phyloP scores from a whole-genome alignment of 176 grass and related monocot genomes.

The Ampelocalamus luodianensis region DNA sequence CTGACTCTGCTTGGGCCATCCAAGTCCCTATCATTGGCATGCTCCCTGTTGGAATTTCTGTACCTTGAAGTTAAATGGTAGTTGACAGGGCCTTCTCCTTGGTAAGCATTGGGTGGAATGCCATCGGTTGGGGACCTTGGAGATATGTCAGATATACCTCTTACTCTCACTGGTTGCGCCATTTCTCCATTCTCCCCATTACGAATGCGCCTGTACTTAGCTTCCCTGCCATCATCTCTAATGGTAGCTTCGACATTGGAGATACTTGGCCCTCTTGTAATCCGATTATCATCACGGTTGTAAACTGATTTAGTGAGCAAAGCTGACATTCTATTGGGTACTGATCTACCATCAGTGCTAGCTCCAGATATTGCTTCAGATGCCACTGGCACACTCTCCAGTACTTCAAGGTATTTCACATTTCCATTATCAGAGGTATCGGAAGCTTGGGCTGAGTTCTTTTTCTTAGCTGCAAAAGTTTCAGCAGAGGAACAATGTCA shows the following conservation, averaged over 20 bases:
- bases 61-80: slow-evolving; percentile 38
- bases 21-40: slow-evolving; percentile 23
- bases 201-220: slow-evolving; percentile 57
- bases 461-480: slow-evolving; percentile 73
- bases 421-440: slow-evolving; percentile 58
- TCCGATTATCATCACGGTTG: slow-evolving; percentile 36
- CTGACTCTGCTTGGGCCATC: slow-evolving; percentile 74
- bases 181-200: slow-evolving; percentile 51
- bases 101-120: slow-evolving; percentile 31
- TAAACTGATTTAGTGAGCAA: slow-evolving; percentile 37
- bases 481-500: slow-evolving; percentile 18
- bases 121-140: slow-evolving; percentile 17
- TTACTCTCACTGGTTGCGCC: slow-evolving; percentile 39
- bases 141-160: slow-evolving; percentile 47
- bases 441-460: slow-evolving; percentile 44
- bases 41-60: slow-evolving; percentile 44
- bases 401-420: slow-evolving; percentile 76
- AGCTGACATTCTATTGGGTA: slow-evolving; percentile 26
- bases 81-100: slow-evolving; percentile 49
- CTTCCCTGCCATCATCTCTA: slow-evolving; percentile 41
- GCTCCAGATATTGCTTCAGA: slow-evolving; percentile 41
- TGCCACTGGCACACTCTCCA: slow-evolving; percentile 46
- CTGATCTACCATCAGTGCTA: slow-evolving; percentile 32
- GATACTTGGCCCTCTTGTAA: slow-evolving; percentile 41
- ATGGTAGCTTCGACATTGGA: slow-evolving; percentile 35